phyloP scores from a whole-genome alignment of 2,329 filamentous ascomycete genomes.

The Cercospora sp. region DNA sequence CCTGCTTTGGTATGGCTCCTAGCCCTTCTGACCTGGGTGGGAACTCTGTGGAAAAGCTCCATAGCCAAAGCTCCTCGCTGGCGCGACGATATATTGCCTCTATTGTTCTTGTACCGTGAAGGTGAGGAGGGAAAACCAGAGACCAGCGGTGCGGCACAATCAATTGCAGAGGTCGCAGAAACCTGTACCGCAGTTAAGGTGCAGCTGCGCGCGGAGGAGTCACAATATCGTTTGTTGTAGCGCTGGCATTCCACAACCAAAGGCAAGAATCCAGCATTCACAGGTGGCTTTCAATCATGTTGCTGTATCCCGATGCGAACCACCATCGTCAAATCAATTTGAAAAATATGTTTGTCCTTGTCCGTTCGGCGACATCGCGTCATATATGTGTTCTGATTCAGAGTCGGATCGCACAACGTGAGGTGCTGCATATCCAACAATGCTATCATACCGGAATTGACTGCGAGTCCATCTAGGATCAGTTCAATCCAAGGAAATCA shows the following conservation, averaged over 20 bases:
- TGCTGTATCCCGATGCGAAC: too few relatives aligned
- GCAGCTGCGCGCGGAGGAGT: neutral
- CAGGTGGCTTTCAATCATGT: too few relatives aligned
- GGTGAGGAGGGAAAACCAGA: neutral
- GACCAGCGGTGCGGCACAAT: neutral
- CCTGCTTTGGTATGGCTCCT: neutral
- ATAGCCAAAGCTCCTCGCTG: neutral
- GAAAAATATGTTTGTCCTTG: too few relatives aligned
- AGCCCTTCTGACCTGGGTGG: neutral
- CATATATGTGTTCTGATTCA: neutral
- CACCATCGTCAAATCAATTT: too few relatives aligned
- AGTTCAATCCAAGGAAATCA: neutral
- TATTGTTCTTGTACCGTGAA: neutral
- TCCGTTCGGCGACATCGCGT: neutral
- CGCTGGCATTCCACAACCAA: neutral
- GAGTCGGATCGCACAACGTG: neutral
- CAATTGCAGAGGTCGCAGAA: neutral
- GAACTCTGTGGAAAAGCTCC: neutral
- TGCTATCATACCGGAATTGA: neutral
- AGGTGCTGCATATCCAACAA: neutral
- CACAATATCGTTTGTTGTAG: neutral
- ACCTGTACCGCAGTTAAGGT: neutral
- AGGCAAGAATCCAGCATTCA: neutral
- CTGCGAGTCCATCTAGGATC: neutral
- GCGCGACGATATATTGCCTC: neutral